Evolutionary conservation across 2,329 filamentous ascomycete genomes (phyloP).

Genomic region (Fusarium abutilonis): DNA sequence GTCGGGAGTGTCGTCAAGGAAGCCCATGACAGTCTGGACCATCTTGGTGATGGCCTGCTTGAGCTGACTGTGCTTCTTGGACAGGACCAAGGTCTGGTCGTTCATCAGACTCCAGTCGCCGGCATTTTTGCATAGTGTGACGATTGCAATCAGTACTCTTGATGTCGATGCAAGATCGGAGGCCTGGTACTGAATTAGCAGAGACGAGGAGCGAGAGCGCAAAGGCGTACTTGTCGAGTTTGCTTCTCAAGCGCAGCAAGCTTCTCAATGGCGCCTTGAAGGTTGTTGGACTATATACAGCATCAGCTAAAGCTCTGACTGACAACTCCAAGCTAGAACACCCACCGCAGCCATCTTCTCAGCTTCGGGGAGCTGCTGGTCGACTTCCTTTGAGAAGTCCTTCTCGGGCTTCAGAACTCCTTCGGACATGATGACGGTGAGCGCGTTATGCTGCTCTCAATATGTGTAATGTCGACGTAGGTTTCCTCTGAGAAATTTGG

Average conservation of each 20-base stretch:
- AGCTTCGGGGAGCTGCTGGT: conserved; percentile 89
- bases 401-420: conserved; percentile 91
- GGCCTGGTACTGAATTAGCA: conserved; percentile 64
- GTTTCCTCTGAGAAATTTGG: not conserved
- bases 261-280: conserved; percentile 92
- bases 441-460: conserved; percentile 14
- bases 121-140: conserved; percentile 92
- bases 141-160: conserved; percentile 84
- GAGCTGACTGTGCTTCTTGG: conserved; percentile 99
- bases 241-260: conserved; percentile 93
- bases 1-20: conserved; percentile 86
- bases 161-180: conserved; percentile 97
- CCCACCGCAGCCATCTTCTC: conserved; percentile 86
- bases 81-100: conserved; percentile 93
- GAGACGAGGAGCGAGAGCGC: conserved; percentile 23
- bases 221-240: conserved; percentile 80
- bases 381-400: conserved; percentile 97
- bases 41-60: conserved; percentile 99
- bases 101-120: conserved; percentile 95
- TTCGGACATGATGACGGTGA: conserved; percentile 74
- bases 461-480: not conserved
- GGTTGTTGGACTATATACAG: conserved; percentile 67
- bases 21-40: conserved; percentile 95
- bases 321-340: conserved; percentile 47
- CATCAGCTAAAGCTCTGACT: conserved; percentile 22